These are phyloP conservation scores for Colletotrichum kahawae DNA, from an alignment of 2,329 filamentous ascomycete genomes.

Conservation along the genomic window DNA sequence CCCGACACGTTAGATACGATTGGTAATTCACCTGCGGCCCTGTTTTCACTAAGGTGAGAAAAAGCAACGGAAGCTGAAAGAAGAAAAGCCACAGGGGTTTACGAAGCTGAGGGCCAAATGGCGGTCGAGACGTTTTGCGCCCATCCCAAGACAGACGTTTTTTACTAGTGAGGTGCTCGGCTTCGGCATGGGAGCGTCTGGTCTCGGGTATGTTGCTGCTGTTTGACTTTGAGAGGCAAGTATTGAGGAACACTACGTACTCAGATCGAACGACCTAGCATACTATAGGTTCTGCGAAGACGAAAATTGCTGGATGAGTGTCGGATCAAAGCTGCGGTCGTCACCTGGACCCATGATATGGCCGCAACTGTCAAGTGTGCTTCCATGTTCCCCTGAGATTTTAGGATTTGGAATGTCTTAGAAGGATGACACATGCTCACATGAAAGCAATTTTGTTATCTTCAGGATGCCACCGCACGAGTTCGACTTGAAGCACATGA, in stretches of 20 bases:
- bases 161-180: neutral
- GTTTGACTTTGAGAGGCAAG: too few relatives aligned
- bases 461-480: neutral
- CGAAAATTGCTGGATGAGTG: neutral
- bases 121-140: neutral
- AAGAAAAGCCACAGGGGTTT: neutral
- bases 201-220: neutral
- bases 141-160: neutral
- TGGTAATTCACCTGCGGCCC: neutral
- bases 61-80: neutral
- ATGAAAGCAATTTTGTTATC: neutral
- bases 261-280: neutral
- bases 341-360: neutral
- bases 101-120: neutral
- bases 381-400: accelerated
- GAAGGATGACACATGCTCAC: accelerated
- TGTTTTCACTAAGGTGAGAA: accelerated
- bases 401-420: accelerated
- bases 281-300: neutral
- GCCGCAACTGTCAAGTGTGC: neutral
- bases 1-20: neutral
- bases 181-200: neutral
- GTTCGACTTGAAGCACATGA: neutral
- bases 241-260: too few relatives aligned
- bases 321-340: neutral